These are phyloP conservation scores for Ogataea pignaliae DNA, from an alignment of 805 yeast genomes.

Conservation along the genomic window DNA sequence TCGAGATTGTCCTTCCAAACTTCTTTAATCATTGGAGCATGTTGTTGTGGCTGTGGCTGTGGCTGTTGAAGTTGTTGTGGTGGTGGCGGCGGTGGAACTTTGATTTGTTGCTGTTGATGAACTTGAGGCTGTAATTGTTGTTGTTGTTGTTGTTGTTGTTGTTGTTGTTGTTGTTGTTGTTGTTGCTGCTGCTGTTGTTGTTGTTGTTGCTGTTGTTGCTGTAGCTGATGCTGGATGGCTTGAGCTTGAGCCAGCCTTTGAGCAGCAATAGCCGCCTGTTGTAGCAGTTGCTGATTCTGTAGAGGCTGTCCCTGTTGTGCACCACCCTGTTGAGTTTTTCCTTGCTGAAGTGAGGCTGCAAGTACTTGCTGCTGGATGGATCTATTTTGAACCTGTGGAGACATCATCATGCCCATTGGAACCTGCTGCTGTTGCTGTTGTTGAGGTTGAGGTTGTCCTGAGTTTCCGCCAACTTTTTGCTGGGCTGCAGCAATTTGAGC, in stretches of 20 bases:
- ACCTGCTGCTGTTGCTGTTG: constrained; percentile 15
- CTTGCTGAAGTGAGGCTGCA: constrained; percentile 23
- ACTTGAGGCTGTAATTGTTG: constrained; percentile 15
- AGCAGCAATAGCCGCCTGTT: constrained; percentile 22
- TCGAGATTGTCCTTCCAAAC: constrained; percentile 73
- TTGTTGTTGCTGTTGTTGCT: constrained; percentile 10
- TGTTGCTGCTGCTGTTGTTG: constrained; percentile 24
- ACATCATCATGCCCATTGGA: constrained; percentile 29
- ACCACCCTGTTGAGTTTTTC: constrained; percentile 8
- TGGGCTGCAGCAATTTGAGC: constrained; percentile 18
- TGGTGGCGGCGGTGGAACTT: no score
- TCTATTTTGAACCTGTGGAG: constrained; percentile 32
- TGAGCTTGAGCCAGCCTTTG: constrained; percentile 20
- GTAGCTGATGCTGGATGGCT: constrained; percentile 11
- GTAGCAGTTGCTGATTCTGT: constrained; percentile 21
- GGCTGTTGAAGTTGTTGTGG: constrained; percentile 15
- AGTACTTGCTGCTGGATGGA: constrained; percentile 27
- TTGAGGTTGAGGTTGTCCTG: no score
- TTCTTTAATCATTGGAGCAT: constrained; percentile 51
- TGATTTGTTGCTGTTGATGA: constrained; percentile 13
- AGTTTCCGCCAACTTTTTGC: constrained; percentile 12
- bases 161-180: constrained; percentile 19
- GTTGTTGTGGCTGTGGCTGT: constrained; percentile 6
- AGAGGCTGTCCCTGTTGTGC: constrained; percentile 3
- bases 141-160: constrained; percentile 22